Conservation (phyloP, 1,284 basidiomycete genomes). For the Cryptococcus wingfieldii region DNA sequence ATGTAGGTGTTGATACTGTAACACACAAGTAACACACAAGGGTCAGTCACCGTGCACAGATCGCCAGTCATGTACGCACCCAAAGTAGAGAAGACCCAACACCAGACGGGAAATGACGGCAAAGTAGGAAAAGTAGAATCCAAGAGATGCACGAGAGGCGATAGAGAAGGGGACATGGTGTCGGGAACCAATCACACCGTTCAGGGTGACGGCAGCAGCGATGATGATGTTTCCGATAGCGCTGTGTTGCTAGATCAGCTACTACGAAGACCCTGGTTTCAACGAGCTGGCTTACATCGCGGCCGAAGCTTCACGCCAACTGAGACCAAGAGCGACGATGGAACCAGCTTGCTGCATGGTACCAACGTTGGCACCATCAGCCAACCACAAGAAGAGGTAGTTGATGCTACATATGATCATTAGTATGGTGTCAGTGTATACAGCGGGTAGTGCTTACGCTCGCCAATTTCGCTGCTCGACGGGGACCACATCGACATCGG, state of each 20-base stretch:
- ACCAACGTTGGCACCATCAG: constrained; percentile 40
- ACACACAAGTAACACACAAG: neutral
- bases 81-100: constrained; percentile 70
- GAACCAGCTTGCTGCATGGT: constrained; percentile 37
- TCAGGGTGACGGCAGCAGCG: constrained; percentile 44
- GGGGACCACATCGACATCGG: constrained; percentile 40
- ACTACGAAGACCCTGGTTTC: neutral
- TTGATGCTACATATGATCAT: constrained; percentile 22
- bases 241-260: constrained; percentile 11
- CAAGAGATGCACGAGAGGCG: constrained; percentile 69
- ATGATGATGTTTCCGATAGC: constrained; percentile 43
- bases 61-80: constrained; percentile 18
- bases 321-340: constrained; percentile 36
- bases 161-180: constrained; percentile 68
- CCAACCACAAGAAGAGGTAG: constrained; percentile 38
- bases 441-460: constrained; percentile 24
- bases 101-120: constrained; percentile 67
- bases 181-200: constrained; percentile 67
- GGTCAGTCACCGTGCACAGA: neutral
- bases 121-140: constrained; percentile 58
- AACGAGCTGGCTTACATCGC: constrained; percentile 25
- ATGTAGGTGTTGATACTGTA: constrained; percentile 57
- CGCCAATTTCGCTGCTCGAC: constrained; percentile 37
- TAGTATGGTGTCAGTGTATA: neutral
- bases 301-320: constrained; percentile 36